phyloP scores from a whole-genome alignment of 805 yeast species.

The Yarrowia porcina region DNA sequence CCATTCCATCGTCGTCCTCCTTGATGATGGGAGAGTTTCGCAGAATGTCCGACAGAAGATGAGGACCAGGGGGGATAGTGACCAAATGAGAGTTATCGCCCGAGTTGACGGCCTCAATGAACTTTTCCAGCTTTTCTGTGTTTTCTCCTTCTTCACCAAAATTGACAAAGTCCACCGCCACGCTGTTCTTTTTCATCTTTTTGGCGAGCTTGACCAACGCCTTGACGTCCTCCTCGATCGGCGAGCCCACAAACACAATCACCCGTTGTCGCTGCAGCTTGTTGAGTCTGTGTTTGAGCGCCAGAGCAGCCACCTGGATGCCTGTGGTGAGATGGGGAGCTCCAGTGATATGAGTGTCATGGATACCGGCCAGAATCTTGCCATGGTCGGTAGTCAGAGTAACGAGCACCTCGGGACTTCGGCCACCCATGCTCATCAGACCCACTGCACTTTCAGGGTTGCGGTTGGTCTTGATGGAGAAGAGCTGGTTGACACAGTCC shows the following conservation, averaged over 20 bases:
- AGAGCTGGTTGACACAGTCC: constrained; percentile 82
- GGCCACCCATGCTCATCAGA: constrained; percentile 81
- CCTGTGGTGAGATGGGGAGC: constrained; percentile 69
- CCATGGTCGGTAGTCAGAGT: constrained; percentile 88
- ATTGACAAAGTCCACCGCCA: constrained; percentile 84
- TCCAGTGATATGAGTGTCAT: constrained; percentile 70
- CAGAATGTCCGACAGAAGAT: constrained; percentile 75
- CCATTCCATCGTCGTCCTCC: constrained; percentile 52
- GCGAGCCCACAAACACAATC: constrained; percentile 84
- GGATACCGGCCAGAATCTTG: constrained; percentile 76
- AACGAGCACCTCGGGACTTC: constrained; percentile 73
- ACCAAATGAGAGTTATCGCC: constrained; percentile 68
- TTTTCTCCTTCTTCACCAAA: constrained; percentile 86
- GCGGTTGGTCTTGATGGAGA: constrained; percentile 76
- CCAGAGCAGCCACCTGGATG: constrained; percentile 88
- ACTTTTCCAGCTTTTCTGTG: constrained; percentile 73
- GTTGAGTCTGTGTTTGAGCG: constrained; percentile 93
- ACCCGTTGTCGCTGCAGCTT: constrained; percentile 88
- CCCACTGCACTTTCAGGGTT: constrained; percentile 97
- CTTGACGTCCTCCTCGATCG: constrained; percentile 63
- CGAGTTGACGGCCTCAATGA: constrained; percentile 64
- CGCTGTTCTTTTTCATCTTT: constrained; percentile 86
- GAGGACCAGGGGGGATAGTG: constrained; percentile 85
- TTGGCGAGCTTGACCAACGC: constrained; percentile 83
- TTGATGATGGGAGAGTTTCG: constrained; percentile 70